Evolutionary conservation across 257 asterid species (phyloP).

Genomic region (Penstemon davidsonii): DNA sequence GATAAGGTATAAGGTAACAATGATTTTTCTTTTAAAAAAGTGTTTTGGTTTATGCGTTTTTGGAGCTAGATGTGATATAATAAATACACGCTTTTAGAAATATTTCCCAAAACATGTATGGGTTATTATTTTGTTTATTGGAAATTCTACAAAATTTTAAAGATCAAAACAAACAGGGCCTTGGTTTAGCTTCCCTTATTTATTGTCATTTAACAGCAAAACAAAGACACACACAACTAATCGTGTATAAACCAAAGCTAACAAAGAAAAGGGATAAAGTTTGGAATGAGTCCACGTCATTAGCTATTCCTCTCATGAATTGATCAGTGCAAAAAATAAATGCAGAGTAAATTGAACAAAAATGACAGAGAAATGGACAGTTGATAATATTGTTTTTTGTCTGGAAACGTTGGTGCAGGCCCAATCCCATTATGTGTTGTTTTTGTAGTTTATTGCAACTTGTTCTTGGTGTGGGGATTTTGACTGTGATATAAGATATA

Average conservation of each 20-base stretch:
- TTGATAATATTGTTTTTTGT: slow-evolving; percentile 23
- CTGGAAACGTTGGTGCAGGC: slow-evolving; percentile 29
- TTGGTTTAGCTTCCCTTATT: neutral
- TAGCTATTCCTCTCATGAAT: slow-evolving; percentile 27
- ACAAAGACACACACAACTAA: neutral
- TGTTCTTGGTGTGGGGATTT: slow-evolving; percentile 24
- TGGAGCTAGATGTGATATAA: no score
- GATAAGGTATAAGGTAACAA: no score
- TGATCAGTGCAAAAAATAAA: slow-evolving; percentile 12
- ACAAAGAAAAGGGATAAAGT: slow-evolving; percentile 26
- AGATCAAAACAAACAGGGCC: no score
- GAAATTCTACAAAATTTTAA: no score
- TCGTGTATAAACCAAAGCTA: slow-evolving; percentile 20
- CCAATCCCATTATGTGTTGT: slow-evolving; percentile 19
- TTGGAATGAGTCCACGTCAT: slow-evolving; percentile 43
- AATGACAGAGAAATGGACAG: neutral
- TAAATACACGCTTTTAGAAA: no score
- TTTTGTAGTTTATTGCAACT: slow-evolving; percentile 29
- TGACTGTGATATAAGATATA: slow-evolving; percentile 29
- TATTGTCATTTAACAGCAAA: slow-evolving; percentile 13
- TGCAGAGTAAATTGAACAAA: slow-evolving; percentile 20
- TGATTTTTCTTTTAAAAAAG: no score
- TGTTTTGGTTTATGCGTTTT: no score
- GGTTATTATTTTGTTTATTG: no score
- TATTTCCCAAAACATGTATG: no score